Evolutionary conservation across 495 filamentous ascomycete species (phyloP), one percentile per base, ranked within the genome.

Genomic region (Neurospora cerealis): DNA sequence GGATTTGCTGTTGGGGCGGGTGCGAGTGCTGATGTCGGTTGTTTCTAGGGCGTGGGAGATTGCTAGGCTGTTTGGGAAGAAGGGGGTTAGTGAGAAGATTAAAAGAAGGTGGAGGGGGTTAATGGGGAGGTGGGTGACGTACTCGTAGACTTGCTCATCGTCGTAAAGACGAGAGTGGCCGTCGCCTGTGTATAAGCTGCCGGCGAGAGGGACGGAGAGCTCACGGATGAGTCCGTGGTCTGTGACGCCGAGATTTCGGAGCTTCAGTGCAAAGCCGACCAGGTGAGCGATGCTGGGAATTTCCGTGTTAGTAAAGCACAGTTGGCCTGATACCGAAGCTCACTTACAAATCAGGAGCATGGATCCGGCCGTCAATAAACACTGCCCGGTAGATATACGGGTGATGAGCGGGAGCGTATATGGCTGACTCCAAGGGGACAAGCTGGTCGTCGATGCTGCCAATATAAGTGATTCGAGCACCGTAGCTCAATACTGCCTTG

Each of bases 371-470:
- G 80, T 98, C 95, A 69, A 99, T 93, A 79, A 98, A 99, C 7
- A 95, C 95, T 38, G 95, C 93, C 34, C 96, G 89, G 79, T 92
- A 95, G 46, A 99, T 95, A 76, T 97, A 94, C 4, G 96, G 96
- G 79, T 99, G 96, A 41, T 89, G 88, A 6, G 93, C 89, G 5
- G 91, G 90, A 2, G 93, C 88, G 77, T 96, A 97, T 3, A 93
- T 90, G 0, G 94, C 93, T 19, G 94, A 97, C 89, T 97, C 94
- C 71, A 97, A 81, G 17, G 94, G 95, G 38, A 99, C 95, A 15
- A 99, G 85, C 81, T 99, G 96, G 82, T 99, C 96, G 79, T 99
- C 96, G 71, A 98, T 96, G 79, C 94, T 97, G 41, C 95, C 95
- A 75, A 96, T 85, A 80, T 92, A 95, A 3, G 93, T 90, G 70